These are phyloP conservation scores for Penicillium bovifimosum DNA, from an alignment of 495 filamentous ascomycete species.

Conservation along the genomic window DNA sequence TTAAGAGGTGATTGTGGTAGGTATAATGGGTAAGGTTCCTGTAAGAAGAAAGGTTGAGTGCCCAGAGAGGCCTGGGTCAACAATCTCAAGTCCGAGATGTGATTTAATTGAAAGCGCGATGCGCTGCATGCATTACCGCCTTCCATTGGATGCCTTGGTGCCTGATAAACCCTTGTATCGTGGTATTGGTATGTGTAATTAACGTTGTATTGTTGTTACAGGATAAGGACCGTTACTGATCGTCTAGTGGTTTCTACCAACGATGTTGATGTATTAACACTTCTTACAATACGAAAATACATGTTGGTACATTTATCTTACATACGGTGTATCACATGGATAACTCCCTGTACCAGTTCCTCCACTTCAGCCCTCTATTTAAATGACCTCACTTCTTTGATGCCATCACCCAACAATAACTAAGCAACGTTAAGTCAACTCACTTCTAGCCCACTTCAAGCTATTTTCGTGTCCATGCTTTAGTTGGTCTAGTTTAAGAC, in stretches of 20 bases:
- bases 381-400: slow-evolving; percentile 6
- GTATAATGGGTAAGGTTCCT: neutral
- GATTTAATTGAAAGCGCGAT: slow-evolving; percentile 26
- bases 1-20: neutral
- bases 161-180: slow-evolving; percentile 2
- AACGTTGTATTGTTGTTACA: neutral
- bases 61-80: slow-evolving; percentile 1
- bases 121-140: slow-evolving; percentile 21
- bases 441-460: neutral
- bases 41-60: neutral
- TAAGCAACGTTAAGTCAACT: neutral
- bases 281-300: no score
- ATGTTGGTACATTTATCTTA: no score
- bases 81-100: slow-evolving; percentile 1
- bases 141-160: slow-evolving; percentile 22
- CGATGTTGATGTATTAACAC: no score
- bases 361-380: neutral
- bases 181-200: neutral
- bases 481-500: neutral
- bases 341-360: neutral
- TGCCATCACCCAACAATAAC: no score
- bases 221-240: no score
- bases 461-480: neutral
- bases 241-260: no score
- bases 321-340: neutral